A percentile compares a stretch with the other conserved stretches of the same genome.
phyloP scores from a whole-genome alignment of 2,329 filamentous ascomycete genomes.

The Colletotrichum abscissum region DNA sequence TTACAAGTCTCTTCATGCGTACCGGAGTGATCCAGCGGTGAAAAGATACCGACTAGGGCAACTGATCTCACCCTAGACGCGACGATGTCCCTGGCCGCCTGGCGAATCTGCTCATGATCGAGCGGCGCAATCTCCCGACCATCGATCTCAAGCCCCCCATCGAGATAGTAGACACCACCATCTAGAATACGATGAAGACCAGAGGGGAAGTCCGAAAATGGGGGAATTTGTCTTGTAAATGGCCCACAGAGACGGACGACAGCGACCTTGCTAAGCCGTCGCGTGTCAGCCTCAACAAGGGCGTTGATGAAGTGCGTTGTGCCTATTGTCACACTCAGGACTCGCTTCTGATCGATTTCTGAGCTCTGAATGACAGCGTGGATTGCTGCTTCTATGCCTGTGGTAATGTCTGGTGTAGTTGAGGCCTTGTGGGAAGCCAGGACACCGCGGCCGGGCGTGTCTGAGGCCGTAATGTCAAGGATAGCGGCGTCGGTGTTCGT shows the following conservation, averaged over 20 bases:
- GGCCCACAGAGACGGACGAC: conserved; percentile 58
- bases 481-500: conserved; percentile 58
- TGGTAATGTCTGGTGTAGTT: conserved; percentile 62
- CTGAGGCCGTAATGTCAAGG: conserved; percentile 51
- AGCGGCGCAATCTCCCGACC: conserved; percentile 55
- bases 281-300: conserved; percentile 56
- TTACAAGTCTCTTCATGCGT: conserved; percentile 56
- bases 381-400: conserved; percentile 60
- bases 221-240: conserved; percentile 55
- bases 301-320: conserved; percentile 64
- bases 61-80: conserved; percentile 49
- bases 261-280: conserved; percentile 55
- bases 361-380: conserved; percentile 52
- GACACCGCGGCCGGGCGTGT: conserved; percentile 51
- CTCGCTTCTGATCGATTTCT: conserved; percentile 47
- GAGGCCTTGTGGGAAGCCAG: conserved; percentile 60
- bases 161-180: conserved; percentile 53
- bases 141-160: conserved; percentile 61
- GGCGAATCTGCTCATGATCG: conserved; percentile 49
- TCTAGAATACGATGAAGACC: conserved; percentile 53
- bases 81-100: conserved; percentile 46
- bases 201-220: conserved; percentile 58
- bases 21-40: conserved; percentile 55
- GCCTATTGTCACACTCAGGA: conserved; percentile 61
- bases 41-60: conserved; percentile 58